Conservation (phyloP, 441 rosid genomes). For the Croton laevigatus region DNA sequence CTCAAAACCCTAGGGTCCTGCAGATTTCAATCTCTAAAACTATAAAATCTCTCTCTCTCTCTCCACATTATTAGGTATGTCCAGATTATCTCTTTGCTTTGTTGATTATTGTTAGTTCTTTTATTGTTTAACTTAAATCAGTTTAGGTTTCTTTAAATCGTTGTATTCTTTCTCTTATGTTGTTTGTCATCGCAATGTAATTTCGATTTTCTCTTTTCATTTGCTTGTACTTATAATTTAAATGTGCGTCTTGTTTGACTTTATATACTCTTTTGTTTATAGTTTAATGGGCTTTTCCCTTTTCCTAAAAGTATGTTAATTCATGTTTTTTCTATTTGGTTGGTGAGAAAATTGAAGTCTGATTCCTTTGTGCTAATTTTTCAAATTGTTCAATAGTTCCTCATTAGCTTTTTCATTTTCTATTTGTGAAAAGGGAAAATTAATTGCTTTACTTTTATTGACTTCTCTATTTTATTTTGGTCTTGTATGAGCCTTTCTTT, state of each 20-base stretch:
- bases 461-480: conserved; percentile 8
- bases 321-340: conserved; percentile 18
- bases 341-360: conserved; percentile 18
- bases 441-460: neutral
- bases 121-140: neutral
- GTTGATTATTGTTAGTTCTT: conserved; percentile 7
- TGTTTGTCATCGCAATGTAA: neutral
- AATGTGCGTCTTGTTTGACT: conserved; percentile 3
- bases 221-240: neutral
- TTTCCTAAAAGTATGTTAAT: conserved; percentile 1
- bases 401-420: neutral
- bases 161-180: neutral
- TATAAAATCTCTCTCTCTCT: too few species aligned
- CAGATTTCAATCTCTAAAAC: too few species aligned
- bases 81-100: conserved; percentile 4
- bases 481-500: neutral
- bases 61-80: conserved; percentile 17
- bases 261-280: conserved; percentile 12
- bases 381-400: neutral
- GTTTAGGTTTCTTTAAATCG: conserved; percentile 7
- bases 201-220: neutral
- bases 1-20: too few species aligned
- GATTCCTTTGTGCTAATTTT: conserved; percentile 10
- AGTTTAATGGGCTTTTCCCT: conserved; percentile 7
- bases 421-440: neutral